Evolutionary conservation across 371 early-diverging fungal genomes (phyloP).

Genomic region (Lichtheimia ramosa): DNA sequence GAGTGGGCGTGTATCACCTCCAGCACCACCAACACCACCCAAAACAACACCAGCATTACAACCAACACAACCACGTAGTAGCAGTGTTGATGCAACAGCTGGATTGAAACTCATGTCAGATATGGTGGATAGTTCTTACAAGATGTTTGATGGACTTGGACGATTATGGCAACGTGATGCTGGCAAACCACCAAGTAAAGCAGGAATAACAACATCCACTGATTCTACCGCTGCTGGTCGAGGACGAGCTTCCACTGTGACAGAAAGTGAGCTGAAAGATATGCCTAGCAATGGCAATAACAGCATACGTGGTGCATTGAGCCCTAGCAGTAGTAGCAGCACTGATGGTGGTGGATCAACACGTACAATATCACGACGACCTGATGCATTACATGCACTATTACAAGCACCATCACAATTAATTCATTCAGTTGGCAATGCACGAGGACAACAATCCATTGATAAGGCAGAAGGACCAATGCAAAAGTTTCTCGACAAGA

Average conservation of each 20-base stretch:
- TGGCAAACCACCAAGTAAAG: neutral
- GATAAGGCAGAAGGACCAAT: slow-evolving; percentile 16
- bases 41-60: neutral
- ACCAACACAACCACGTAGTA: neutral
- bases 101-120: slow-evolving; percentile 45
- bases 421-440: slow-evolving; percentile 17
- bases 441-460: slow-evolving; percentile 5
- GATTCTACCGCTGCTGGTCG: slow-evolving; percentile 7
- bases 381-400: slow-evolving; percentile 18
- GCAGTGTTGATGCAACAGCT: slow-evolving; percentile 8
- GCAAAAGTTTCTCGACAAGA: slow-evolving; percentile 27
- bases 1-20: too few relatives aligned
- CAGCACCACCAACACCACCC: slow-evolving; percentile 2
- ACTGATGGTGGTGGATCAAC: too few relatives aligned
- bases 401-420: slow-evolving; percentile 24
- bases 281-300: slow-evolving; percentile 11
- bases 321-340: too few relatives aligned
- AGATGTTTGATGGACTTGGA: slow-evolving; percentile 46
- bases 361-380: slow-evolving; percentile 1
- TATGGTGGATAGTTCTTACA: slow-evolving; percentile 43
- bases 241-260: slow-evolving; percentile 7
- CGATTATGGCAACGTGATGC: slow-evolving; percentile 43
- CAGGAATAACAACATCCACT: neutral
- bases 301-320: neutral
- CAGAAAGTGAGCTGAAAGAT: slow-evolving; percentile 32